A percentile compares a stretch with the other conserved stretches of the same genome.
phyloP scores from a whole-genome alignment of 1,284 basidiomycete genomes.

The Cutaneotrichosporon dermatis region DNA sequence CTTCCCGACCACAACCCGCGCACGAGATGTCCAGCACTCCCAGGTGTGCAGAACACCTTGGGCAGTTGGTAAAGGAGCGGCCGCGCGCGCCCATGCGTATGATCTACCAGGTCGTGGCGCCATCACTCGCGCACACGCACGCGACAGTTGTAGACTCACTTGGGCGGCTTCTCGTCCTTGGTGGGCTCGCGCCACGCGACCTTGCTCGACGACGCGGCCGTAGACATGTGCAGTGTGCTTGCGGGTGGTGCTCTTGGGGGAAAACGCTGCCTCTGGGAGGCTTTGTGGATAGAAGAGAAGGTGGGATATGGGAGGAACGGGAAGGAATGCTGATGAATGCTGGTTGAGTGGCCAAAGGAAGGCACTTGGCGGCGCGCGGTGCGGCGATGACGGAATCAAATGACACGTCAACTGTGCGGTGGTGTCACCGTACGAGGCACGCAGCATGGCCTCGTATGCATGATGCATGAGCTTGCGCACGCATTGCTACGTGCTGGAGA shows the following conservation, averaged over 20 bases:
- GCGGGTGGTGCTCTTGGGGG: neutral
- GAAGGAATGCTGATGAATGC: neutral
- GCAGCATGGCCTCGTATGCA: too few relatives aligned
- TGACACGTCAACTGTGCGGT: conserved; percentile 1
- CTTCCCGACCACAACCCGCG: too few relatives aligned
- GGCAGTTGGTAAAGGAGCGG: too few relatives aligned
- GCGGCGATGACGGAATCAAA: neutral
- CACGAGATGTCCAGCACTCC: too few relatives aligned
- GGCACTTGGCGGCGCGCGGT: neutral
- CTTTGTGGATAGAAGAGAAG: neutral
- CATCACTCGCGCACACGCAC: too few relatives aligned
- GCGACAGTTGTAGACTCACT: conserved; percentile 22
- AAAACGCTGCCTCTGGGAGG: neutral
- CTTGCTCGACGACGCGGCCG: conserved; percentile 8
- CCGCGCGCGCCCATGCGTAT: too few relatives aligned
- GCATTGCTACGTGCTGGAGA: too few relatives aligned
- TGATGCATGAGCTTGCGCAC: too few relatives aligned
- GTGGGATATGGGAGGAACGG: neutral
- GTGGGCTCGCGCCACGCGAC: conserved; percentile 21
- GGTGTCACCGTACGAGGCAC: neutral
- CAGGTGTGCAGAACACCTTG: too few relatives aligned
- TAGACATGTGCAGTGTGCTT: conserved; percentile 7
- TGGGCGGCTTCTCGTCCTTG: conserved; percentile 34
- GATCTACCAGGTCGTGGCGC: too few relatives aligned
- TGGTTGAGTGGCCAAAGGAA: neutral